Evolutionary conservation across 768 basidiomycete genomes (phyloP), one percentile per base, ranked within the genome.

Genomic region (Tricholoma sp.): DNA sequence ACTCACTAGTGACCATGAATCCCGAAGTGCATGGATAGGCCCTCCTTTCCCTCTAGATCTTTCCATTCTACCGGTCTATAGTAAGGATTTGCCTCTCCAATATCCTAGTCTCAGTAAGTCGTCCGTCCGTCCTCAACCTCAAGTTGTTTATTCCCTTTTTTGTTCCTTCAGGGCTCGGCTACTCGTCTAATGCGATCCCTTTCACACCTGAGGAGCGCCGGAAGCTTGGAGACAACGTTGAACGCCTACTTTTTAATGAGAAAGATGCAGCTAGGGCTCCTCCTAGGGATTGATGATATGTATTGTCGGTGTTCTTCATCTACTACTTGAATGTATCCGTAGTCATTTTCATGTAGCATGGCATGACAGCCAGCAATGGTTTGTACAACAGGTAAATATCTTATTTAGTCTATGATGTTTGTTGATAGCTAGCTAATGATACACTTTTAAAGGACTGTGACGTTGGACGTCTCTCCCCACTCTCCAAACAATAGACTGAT

Each of bases 401-500:
- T 10, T 42, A 42, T 28, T 20, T 28, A 47, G 44, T 47, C 45
- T 28, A 47, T 6, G 31, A 9, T n/a, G 28, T 24, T 24, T 52
- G 52, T 42, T 39, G 37, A 53, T 53, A 24, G 24, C 24, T 24
- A 29, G 11, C 28, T 59, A 63, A 59, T 58, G 55, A 56, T 61
- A 57, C 59, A 57, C 29, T 50, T 44, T 64, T 66, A 78, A 32
- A 76, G 53, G 31, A 78, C 68, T 28, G 73, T 68, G 51, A 78
- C 68, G 51, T 70, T 73, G 13, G 74, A 68, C 7, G 72, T 71
- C 63, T 86, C 85, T 24, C 85, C 77, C 85, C 88, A 91, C 64
- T 92, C 91, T 39, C 88, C 89, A 62, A 95, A 94, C 10, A 95
- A 75, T 34, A 94, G 68, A 60, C 89, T 91, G 65, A 95, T 94